A percentile compares a stretch with the other conserved stretches of the same genome.
Evolutionary conservation across 2,329 filamentous ascomycete genomes (phyloP).

Genomic region (Knoxdaviesia proteae): DNA sequence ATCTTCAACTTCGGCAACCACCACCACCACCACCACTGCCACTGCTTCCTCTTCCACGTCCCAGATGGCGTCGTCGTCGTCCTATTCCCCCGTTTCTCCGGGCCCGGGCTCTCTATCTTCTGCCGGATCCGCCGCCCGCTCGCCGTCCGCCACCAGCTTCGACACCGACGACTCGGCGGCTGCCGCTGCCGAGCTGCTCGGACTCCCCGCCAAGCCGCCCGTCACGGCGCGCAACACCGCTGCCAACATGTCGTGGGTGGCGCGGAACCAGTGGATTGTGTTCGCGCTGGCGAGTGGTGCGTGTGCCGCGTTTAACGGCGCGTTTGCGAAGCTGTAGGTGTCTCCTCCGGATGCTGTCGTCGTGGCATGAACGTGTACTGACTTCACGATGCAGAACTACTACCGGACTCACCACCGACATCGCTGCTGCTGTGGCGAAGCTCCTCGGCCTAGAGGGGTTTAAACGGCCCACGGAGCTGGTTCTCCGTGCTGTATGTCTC

Average conservation of each 20-base stretch:
- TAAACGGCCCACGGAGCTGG: slow-evolving; percentile 23
- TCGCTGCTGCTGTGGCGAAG: slow-evolving; percentile 23
- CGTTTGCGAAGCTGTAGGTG: slow-evolving; percentile 62
- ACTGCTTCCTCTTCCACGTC: too few species aligned
- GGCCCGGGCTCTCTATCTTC: too few species aligned
- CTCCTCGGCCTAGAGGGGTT: slow-evolving; percentile 20
- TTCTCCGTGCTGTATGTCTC: slow-evolving; percentile 26
- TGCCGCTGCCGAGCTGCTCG: too few species aligned
- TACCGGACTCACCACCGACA: slow-evolving; percentile 27
- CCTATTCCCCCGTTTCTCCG: too few species aligned
- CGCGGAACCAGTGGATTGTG: slow-evolving; percentile 30
- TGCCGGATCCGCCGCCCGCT: too few species aligned
- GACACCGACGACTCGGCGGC: too few species aligned
- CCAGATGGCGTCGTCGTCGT: too few species aligned
- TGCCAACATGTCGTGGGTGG: slow-evolving; percentile 1
- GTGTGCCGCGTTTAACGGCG: slow-evolving; percentile 63
- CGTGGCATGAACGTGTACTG: background rate
- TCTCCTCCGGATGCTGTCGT: background rate
- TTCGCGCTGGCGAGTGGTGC: slow-evolving; percentile 54
- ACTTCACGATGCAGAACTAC: slow-evolving; percentile 22
- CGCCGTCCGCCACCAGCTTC: too few species aligned
- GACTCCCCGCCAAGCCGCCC: too few species aligned
- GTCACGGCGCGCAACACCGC: background rate
- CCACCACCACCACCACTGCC: too few species aligned
- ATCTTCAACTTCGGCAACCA: too few species aligned